Evolutionary conservation across 768 basidiomycete species (phyloP).

Genomic region (Kwoniella shandongensis): DNA sequence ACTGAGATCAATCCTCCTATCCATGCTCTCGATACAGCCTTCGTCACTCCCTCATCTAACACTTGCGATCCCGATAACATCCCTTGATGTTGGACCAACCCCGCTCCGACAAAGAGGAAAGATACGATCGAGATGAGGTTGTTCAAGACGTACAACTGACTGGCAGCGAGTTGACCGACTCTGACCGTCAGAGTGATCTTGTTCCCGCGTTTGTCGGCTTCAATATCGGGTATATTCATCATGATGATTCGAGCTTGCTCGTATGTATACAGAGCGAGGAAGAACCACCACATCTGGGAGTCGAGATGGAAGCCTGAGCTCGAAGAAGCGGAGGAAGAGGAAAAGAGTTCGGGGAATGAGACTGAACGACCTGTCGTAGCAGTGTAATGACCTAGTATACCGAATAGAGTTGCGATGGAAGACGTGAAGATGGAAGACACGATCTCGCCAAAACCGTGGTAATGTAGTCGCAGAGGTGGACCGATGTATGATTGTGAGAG

Average conservation of each 20-base stretch:
- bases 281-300: slow-evolving; percentile 17
- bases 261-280: slow-evolving; percentile 26
- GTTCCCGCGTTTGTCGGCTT: slow-evolving; percentile 27
- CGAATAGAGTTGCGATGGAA: slow-evolving; percentile 28
- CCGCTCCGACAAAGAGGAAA: too few species aligned
- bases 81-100: neutral
- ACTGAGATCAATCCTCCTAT: too few species aligned
- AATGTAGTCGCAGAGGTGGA: slow-evolving; percentile 28
- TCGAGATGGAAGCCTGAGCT: slow-evolving; percentile 23
- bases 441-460: slow-evolving; percentile 31
- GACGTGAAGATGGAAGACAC: slow-evolving; percentile 27
- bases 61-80: neutral
- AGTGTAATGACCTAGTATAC: slow-evolving; percentile 34
- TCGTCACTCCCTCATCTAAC: too few species aligned
- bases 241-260: slow-evolving; percentile 39
- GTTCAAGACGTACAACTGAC: too few species aligned
- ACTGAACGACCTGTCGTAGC: slow-evolving; percentile 16
- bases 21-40: too few species aligned
- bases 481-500: slow-evolving; percentile 28
- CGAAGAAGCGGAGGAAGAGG: neutral
- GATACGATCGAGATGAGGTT: too few species aligned
- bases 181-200: slow-evolving; percentile 29
- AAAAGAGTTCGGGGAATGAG: slow-evolving; percentile 12
- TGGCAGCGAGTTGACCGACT: neutral
- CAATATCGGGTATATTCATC: slow-evolving; percentile 40